A percentile compares a stretch with the other conserved stretches of the same genome.
Conservation (phyloP, 768 basidiomycete genomes). For the Chiua virens region DNA sequence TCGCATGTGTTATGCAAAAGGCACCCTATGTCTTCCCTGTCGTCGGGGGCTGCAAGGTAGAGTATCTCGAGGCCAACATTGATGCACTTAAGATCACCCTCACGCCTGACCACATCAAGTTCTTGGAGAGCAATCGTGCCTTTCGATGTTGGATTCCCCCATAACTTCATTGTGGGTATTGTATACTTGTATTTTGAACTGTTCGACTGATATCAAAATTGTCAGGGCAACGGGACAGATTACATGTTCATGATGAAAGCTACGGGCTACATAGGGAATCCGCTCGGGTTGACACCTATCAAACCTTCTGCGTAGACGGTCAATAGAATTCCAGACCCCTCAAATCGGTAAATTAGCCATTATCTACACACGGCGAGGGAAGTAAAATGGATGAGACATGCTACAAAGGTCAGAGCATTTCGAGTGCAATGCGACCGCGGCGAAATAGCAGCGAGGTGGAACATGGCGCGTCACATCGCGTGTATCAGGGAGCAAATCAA, state of each 20-base stretch:
- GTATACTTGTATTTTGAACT: too few species aligned
- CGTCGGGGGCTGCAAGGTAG: conserved; percentile 41
- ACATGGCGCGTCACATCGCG: too few species aligned
- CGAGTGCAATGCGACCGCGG: too few species aligned
- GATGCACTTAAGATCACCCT: conserved; percentile 13
- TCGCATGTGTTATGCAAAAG: conserved; percentile 45
- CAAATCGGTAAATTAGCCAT: too few species aligned
- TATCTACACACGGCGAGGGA: too few species aligned
- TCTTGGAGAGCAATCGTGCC: neutral
- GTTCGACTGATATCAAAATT: neutral
- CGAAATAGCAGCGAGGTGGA: too few species aligned
- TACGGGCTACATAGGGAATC: conserved; percentile 17
- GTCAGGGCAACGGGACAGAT: conserved; percentile 27
- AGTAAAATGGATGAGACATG: too few species aligned
- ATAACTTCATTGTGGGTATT: neutral
- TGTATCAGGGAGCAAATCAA: too few species aligned
- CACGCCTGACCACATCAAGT: neutral
- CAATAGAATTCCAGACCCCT: too few species aligned
- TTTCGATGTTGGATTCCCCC: neutral
- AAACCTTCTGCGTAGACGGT: neutral
- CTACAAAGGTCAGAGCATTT: too few species aligned
- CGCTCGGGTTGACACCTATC: conserved; percentile 14
- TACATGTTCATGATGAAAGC: conserved; percentile 15
- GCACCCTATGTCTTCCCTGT: conserved; percentile 43
- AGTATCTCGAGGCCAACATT: conserved; percentile 41